Evolutionary conservation across 139 green algal species (phyloP).

Genomic region (Micromonas commoda): DNA sequence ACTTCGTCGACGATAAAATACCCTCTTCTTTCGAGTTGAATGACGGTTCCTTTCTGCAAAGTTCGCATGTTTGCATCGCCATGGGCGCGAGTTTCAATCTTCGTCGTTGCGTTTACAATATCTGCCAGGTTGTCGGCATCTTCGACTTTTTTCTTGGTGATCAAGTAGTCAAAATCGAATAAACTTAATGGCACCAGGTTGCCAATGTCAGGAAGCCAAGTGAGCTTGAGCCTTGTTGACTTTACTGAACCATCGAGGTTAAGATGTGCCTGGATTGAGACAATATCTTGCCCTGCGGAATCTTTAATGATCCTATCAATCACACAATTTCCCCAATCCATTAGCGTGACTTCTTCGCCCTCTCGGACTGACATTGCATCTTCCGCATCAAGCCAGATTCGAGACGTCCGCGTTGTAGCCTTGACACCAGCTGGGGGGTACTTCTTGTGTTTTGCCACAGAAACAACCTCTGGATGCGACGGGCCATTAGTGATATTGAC

Average conservation of each 20-base stretch:
- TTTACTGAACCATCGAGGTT: slow-evolving; percentile 87
- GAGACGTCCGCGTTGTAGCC: slow-evolving; percentile 29
- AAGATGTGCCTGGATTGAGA: slow-evolving; percentile 52
- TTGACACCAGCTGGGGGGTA: slow-evolving; percentile 70
- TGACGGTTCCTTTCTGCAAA: slow-evolving; percentile 82
- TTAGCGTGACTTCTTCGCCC: slow-evolving; percentile 91
- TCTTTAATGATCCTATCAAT: slow-evolving; percentile 44
- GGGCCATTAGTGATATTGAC: slow-evolving; percentile 59
- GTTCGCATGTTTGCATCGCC: slow-evolving; percentile 90
- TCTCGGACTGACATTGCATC: slow-evolving; percentile 71
- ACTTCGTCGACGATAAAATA: slow-evolving; percentile 92
- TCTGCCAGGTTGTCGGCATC: slow-evolving; percentile 82
- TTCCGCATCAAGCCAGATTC: slow-evolving; percentile 67
- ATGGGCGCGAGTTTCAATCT: slow-evolving; percentile 44
- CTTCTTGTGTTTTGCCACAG: slow-evolving; percentile 86
- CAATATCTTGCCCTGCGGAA: slow-evolving; percentile 36
- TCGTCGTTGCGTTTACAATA: slow-evolving; percentile 47
- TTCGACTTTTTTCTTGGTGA: slow-evolving; percentile 91
- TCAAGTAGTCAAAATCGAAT: slow-evolving; percentile 86
- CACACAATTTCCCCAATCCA: slow-evolving; percentile 96
- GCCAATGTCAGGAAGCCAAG: slow-evolving; percentile 73
- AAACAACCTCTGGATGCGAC: slow-evolving; percentile 33
- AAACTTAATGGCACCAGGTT: slow-evolving; percentile 49
- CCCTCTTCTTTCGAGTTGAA: slow-evolving; percentile 95
- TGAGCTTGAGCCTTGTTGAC: slow-evolving; percentile 94